phyloP scores from a whole-genome alignment of 2,329 filamentous ascomycete genomes.

The Escovopsis sp. region DNA sequence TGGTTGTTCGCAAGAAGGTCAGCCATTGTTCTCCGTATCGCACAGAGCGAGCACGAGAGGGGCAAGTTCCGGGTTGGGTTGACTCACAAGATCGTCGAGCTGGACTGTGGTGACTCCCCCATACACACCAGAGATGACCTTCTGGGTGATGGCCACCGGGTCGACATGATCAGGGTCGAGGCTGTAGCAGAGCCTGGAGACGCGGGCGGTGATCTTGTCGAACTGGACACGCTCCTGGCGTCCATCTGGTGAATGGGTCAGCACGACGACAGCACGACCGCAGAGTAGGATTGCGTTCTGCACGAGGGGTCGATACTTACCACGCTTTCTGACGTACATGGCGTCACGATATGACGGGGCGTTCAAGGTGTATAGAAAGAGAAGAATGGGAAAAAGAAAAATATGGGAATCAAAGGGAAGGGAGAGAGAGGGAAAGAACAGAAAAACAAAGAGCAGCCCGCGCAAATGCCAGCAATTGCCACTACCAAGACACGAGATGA shows the following conservation, averaged over 20 bases:
- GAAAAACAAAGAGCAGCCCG: conserved; percentile 10
- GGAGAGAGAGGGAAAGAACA: conserved; percentile 8
- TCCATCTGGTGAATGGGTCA: conserved; percentile 53
- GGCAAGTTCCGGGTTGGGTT: too few relatives aligned
- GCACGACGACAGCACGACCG: conserved; percentile 2
- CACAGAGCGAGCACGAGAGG: too few relatives aligned
- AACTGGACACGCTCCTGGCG: conserved; percentile 99
- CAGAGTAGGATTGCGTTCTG: not conserved
- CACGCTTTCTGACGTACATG: conserved; percentile 52
- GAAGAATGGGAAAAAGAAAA: conserved; percentile 1
- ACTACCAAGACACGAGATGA: not conserved
- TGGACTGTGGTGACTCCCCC: conserved; percentile 94
- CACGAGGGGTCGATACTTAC: conserved; percentile 25
- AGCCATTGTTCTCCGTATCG: not conserved
- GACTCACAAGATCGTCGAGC: conserved; percentile 83
- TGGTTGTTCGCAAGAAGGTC: conserved; percentile 23
- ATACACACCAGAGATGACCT: conserved; percentile 98
- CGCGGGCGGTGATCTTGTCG: conserved; percentile 99
- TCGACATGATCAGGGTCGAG: conserved; percentile 92
- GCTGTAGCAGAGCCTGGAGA: conserved; percentile 93
- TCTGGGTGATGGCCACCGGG: conserved; percentile 94
- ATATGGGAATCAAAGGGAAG: not conserved
- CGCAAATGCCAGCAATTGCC: conserved; percentile 10
- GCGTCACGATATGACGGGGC: conserved; percentile 12
- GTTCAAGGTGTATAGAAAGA: conserved; percentile 6